Conservation (phyloP, 345 rosid genomes). For the Eucalyptus grandis region DNA sequence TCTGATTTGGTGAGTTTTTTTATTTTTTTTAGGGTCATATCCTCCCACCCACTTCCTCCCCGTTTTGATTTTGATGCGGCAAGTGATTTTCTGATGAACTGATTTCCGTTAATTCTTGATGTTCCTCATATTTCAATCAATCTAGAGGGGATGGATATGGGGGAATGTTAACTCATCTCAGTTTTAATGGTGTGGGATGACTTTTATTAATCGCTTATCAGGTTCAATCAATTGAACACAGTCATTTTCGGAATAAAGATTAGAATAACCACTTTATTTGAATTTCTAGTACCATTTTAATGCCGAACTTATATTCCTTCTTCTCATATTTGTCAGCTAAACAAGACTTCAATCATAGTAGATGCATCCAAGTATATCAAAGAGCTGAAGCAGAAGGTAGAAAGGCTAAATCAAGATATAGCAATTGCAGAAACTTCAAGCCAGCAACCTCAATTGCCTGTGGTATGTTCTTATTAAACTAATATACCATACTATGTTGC, state of each 20-base stretch:
- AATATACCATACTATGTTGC: not conserved
- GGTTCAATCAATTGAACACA: not conserved
- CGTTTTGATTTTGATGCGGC: not conserved
- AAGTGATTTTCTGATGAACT: not conserved
- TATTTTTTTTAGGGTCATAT: not conserved
- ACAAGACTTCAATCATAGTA: constrained; percentile 45
- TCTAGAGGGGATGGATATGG: not conserved
- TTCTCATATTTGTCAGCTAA: constrained; percentile 24
- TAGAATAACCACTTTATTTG: not conserved
- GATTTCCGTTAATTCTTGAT: not conserved
- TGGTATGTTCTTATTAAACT: constrained; percentile 5
- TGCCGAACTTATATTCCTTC: not conserved
- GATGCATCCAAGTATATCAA: constrained; percentile 84
- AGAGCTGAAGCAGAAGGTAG: constrained; percentile 69
- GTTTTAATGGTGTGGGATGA: not conserved
- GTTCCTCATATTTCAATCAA: not conserved
- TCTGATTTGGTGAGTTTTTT: not conserved
- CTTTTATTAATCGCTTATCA: not conserved
- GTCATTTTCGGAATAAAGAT: not conserved
- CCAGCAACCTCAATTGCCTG: constrained; percentile 15
- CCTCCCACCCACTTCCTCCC: not conserved
- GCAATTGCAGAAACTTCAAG: constrained; percentile 20
- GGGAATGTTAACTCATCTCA: not conserved
- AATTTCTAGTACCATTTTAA: not conserved
- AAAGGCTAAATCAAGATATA: constrained; percentile 44